phyloP scores from a whole-genome alignment of 1,284 basidiomycete species.

The Agroathelia rolfsii region DNA sequence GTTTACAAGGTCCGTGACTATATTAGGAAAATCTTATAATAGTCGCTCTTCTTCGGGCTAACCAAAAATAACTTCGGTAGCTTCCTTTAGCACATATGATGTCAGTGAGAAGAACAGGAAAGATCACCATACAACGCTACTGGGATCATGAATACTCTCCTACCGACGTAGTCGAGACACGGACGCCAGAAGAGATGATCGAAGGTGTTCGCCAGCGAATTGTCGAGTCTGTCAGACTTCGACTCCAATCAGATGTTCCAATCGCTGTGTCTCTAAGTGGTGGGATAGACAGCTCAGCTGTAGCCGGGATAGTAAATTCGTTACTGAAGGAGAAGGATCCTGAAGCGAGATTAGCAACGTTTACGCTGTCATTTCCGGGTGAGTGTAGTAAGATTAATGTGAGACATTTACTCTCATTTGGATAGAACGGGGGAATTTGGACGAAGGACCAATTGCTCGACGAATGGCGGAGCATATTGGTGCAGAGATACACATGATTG shows the following conservation, averaged over 20 bases:
- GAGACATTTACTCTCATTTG: neutral
- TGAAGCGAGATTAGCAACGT: constrained; percentile 6
- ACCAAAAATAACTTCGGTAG: constrained; percentile 1
- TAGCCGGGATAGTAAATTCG: constrained; percentile 13
- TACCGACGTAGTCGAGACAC: constrained; percentile 1
- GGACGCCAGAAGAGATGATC: constrained; percentile 10
- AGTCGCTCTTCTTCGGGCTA: neutral
- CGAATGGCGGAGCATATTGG: constrained; percentile 12
- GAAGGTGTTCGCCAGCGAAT: constrained; percentile 6
- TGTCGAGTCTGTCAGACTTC: constrained; percentile 9
- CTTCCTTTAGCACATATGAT: constrained; percentile 8
- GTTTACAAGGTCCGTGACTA: constrained; percentile 16
- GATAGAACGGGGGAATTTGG: constrained; percentile 3
- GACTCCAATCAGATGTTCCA: constrained; percentile 10
- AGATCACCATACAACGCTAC: constrained; percentile 7
- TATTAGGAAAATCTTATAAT: neutral
- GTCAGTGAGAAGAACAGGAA: constrained; percentile 4
- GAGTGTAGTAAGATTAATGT: neutral
- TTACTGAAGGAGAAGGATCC: constrained; percentile 9
- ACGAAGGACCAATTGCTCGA: constrained; percentile 10
- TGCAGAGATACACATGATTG: constrained; percentile 9
- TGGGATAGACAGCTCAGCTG: constrained; percentile 13
- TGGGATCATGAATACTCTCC: constrained; percentile 10
- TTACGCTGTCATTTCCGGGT: constrained; percentile 11
- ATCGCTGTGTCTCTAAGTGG: constrained; percentile 13